phyloP scores from a whole-genome alignment of 352 stramenopile species.

The Phytophthora citrophthora region DNA sequence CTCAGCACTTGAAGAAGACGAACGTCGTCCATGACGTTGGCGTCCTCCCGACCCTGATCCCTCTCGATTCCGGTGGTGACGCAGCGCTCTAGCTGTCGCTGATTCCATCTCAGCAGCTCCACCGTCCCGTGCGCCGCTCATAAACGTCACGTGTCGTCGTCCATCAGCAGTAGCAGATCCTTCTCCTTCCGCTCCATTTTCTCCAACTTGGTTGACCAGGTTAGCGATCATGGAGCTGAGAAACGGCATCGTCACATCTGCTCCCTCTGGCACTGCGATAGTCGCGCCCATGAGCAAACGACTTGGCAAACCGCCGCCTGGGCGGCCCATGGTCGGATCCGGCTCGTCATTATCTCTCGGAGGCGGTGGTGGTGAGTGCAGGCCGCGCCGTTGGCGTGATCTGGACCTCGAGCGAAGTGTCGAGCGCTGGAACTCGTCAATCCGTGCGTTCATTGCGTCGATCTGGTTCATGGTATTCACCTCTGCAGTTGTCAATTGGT shows the following conservation, averaged over 20 bases:
- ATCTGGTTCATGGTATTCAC: slow-evolving; percentile 3
- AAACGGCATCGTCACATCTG: slow-evolving; percentile 81
- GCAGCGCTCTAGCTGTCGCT: slow-evolving; percentile 29
- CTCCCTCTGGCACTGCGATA: slow-evolving; percentile 69
- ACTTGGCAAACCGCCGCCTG: slow-evolving; percentile 13
- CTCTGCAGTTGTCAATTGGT: slow-evolving; percentile 1
- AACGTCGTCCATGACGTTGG: slow-evolving; percentile 24
- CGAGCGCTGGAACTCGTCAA: slow-evolving; percentile 23
- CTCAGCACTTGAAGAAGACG: slow-evolving; percentile 25
- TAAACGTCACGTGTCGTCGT: slow-evolving; percentile 28
- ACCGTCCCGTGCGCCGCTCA: slow-evolving; percentile 10
- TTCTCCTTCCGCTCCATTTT: slow-evolving; percentile 17
- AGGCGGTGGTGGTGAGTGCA: slow-evolving; percentile 11
- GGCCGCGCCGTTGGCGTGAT: slow-evolving; percentile 14
- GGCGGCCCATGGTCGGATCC: slow-evolving; percentile 51
- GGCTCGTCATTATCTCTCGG: slow-evolving; percentile 74
- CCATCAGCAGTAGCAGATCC: slow-evolving; percentile 5
- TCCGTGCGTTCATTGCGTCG: slow-evolving; percentile 11
- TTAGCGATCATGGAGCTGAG: slow-evolving; percentile 86
- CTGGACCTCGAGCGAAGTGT: slow-evolving; percentile 18
- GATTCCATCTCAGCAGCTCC: slow-evolving; percentile 21
- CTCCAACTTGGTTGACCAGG: slow-evolving; percentile 61
- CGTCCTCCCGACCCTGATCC: slow-evolving; percentile 7
- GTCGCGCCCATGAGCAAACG: slow-evolving; percentile 81
- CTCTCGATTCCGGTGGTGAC: slow-evolving; percentile 37